A percentile compares a stretch with the other conserved stretches of the same genome.
These are phyloP conservation scores for Venturia carpophila DNA, from an alignment of 2,329 filamentous ascomycete species.

Conservation along the genomic window DNA sequence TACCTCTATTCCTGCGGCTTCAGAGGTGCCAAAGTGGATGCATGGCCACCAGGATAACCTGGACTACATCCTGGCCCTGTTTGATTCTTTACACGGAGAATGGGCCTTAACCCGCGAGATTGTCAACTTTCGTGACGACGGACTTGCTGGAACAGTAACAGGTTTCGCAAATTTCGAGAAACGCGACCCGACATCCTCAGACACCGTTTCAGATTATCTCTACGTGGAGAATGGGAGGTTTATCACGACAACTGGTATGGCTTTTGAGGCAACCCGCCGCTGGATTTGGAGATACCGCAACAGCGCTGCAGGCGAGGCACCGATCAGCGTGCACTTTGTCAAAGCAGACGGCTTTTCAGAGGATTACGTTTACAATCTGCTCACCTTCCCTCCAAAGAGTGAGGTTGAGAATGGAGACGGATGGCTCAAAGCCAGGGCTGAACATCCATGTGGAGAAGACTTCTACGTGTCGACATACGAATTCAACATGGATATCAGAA, in stretches of 20 bases:
- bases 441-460: slow-evolving; percentile 17
- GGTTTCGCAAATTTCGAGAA: slow-evolving; percentile 6
- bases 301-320: background rate
- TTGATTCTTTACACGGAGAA: slow-evolving; percentile 8
- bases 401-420: background rate
- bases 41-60: background rate
- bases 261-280: background rate
- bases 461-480: slow-evolving; percentile 16
- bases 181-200: slow-evolving; percentile 3
- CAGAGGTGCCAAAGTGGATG: background rate
- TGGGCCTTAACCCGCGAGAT: slow-evolving; percentile 14
- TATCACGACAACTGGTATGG: background rate
- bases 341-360: slow-evolving; percentile 14
- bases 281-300: slow-evolving; percentile 17
- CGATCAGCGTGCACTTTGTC: slow-evolving; percentile 17
- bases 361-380: slow-evolving; percentile 16
- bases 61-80: background rate
- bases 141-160: slow-evolving; percentile 8
- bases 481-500: slow-evolving; percentile 20
- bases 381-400: background rate
- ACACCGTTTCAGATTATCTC: slow-evolving; percentile 11
- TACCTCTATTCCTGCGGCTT: slow-evolving; percentile 26
- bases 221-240: slow-evolving; percentile 16
- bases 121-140: slow-evolving; percentile 3
- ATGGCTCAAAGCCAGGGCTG: background rate